Base-by-base conservation (phyloP, 192 early-diverging fungal species). In the Coemansia sp. region DNA sequence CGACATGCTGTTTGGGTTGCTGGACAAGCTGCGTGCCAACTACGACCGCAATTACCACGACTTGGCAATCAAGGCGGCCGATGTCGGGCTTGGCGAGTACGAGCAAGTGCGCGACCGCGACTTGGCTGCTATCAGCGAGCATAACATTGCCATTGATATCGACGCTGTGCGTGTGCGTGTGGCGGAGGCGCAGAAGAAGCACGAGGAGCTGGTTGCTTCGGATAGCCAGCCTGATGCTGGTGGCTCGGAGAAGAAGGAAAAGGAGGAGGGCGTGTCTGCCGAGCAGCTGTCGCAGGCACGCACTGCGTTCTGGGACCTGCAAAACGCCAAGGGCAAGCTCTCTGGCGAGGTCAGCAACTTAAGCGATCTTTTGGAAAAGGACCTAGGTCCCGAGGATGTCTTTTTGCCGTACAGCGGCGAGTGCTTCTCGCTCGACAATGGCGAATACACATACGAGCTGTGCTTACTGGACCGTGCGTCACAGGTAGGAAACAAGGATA, bases 401-500 rank as follows among this genome's bases (percentile, higher is more conserved):
- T 97, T 86, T 80, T 84, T 88, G 45, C 73, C 87, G 30, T 29
- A 95, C 1, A 75, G 86, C 21, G 81, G 85, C 29, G 49, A 90
- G 56, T 98, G 96, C 81, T 75, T 90, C 59, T 78, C 82, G 13
- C 73, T 87, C 20, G 86, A 92, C 59, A 79, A 87, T 2, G 74
- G 71, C 61, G 70, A 83, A 53, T 88, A 88, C 66, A 79, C 64
- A 6, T 93, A 86, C 65, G 82, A 93, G 86, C 57, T 96, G 66
- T 99, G 97, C 76, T 64, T 96, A 20, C 84, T 92, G 67, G 92
- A 87, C 16, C 83, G 84, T 23, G 92, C 89, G 0, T 72, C 85
- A 29, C 97, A 98, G 84, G 87, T 86, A 29, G 84, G 80, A 59
- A 86, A 90, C 59, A 84, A 84, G 59, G 83, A 89, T 61, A 68